These are phyloP conservation scores for Acacia concinna DNA, from an alignment of 331 rosid genomes.

Conservation along the genomic window DNA sequence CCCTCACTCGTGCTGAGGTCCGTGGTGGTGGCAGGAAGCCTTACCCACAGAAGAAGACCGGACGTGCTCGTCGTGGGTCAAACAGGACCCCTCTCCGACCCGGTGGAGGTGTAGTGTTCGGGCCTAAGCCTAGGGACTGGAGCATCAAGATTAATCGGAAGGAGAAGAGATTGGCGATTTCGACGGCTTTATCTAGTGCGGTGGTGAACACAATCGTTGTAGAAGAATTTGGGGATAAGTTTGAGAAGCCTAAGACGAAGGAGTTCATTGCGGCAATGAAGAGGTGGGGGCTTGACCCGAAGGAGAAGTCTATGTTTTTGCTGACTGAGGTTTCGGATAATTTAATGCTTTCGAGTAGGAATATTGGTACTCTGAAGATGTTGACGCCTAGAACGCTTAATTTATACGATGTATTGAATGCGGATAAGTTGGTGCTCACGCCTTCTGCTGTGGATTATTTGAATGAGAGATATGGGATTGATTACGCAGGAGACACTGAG, in stretches of 20 bases:
- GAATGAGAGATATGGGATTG: constrained; percentile 71
- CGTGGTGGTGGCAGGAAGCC: constrained; percentile 92
- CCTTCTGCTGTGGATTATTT: constrained; percentile 69
- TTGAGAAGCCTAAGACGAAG: constrained; percentile 78
- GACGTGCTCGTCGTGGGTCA: constrained; percentile 84
- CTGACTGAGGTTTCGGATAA: constrained; percentile 69
- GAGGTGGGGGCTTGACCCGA: constrained; percentile 91
- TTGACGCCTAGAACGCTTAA: constrained; percentile 87
- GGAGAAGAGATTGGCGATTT: constrained; percentile 87
- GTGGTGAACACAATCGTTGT: constrained; percentile 66
- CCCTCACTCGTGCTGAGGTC: constrained; percentile 84
- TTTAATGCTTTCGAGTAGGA: constrained; percentile 71
- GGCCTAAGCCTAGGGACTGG: constrained; percentile 94
- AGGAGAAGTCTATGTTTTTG: constrained; percentile 65
- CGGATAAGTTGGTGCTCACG: constrained; percentile 80
- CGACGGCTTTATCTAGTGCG: constrained; percentile 84
- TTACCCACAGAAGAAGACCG: constrained; percentile 82
- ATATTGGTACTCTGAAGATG: constrained; percentile 76
- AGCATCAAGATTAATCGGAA: constrained; percentile 78
- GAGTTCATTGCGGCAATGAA: constrained; percentile 78
- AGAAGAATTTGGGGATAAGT: constrained; percentile 73
- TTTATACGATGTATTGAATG: constrained; percentile 77
- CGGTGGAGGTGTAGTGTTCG: constrained; percentile 89
- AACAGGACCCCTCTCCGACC: constrained; percentile 80
- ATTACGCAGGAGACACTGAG: constrained; percentile 40